Conservation (phyloP, 1,139 yeast species). For the Sugiyamaella neomexicana region DNA sequence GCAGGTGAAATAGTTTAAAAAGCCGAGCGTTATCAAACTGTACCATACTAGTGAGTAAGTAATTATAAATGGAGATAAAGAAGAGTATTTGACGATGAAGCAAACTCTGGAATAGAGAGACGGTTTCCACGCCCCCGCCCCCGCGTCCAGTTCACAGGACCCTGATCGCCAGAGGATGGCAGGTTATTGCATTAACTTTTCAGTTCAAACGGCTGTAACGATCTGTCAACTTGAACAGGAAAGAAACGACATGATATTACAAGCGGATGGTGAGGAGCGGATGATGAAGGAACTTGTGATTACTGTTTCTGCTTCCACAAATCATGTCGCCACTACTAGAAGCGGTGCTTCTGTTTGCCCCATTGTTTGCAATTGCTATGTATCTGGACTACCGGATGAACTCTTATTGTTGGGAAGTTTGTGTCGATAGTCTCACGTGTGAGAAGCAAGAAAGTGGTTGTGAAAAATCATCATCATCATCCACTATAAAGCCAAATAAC, state of each 20-base stretch:
- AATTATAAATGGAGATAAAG: too few relatives aligned
- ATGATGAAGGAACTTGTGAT: background rate
- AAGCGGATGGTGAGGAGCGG: background rate
- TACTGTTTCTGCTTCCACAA: too few relatives aligned
- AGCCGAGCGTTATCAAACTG: too few relatives aligned
- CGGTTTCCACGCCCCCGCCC: too few relatives aligned
- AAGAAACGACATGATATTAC: too few relatives aligned
- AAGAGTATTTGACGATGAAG: too few relatives aligned
- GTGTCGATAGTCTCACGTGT: background rate
- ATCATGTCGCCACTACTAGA: conserved; percentile 11
- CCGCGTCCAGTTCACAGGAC: too few relatives aligned
- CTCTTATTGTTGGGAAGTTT: background rate
- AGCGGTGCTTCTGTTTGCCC: conserved; percentile 6
- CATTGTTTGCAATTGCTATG: conserved; percentile 4
- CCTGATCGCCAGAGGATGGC: too few relatives aligned
- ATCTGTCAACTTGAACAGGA: too few relatives aligned
- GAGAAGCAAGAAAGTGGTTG: background rate
- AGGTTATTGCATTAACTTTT: background rate
- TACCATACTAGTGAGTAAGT: too few relatives aligned
- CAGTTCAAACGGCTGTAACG: background rate
- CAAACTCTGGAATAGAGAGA: too few relatives aligned
- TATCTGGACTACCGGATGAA: conserved; percentile 13
- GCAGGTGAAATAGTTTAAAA: too few relatives aligned
- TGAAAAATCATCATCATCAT: background rate
- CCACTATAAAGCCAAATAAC: background rate